Evolutionary conservation across 2,329 filamentous ascomycete genomes (phyloP).

Genomic region (Trichoderma simmonsii): DNA sequence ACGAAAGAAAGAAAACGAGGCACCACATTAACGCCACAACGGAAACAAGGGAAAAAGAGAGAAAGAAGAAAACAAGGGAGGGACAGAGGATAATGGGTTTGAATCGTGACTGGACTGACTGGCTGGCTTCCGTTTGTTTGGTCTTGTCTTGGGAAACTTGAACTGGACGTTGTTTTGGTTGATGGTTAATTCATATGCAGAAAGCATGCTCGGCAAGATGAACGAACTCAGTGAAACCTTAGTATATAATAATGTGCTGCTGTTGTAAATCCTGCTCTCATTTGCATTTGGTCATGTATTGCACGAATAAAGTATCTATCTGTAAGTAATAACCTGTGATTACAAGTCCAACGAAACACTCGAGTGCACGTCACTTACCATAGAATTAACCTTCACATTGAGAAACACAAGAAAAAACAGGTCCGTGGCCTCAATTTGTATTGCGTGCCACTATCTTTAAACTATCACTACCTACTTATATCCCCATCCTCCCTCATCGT

Average conservation of each 20-base stretch:
- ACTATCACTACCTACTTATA: conserved; percentile 28
- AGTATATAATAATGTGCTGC: background rate
- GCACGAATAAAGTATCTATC: background rate
- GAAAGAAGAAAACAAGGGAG: background rate
- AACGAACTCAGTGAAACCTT: background rate
- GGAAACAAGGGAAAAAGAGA: background rate
- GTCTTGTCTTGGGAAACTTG: background rate
- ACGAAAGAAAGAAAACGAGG: background rate
- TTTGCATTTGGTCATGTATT: background rate
- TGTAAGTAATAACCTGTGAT: background rate
- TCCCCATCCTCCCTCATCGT: conserved; percentile 11
- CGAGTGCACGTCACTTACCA: background rate
- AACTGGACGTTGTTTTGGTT: background rate
- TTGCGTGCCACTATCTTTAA: conserved; percentile 31
- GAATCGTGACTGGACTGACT: background rate
- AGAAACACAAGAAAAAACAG: background rate
- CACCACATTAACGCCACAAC: background rate
- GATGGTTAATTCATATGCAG: background rate
- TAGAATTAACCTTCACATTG: background rate
- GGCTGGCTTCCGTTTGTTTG: background rate
- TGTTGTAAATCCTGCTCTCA: background rate
- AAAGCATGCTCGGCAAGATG: background rate
- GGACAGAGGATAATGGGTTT: background rate
- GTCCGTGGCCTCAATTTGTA: conserved; percentile 25
- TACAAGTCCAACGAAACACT: background rate